phyloP scores from a whole-genome alignment of 2,329 filamentous ascomycete species.

The Laburnicola sp. region DNA sequence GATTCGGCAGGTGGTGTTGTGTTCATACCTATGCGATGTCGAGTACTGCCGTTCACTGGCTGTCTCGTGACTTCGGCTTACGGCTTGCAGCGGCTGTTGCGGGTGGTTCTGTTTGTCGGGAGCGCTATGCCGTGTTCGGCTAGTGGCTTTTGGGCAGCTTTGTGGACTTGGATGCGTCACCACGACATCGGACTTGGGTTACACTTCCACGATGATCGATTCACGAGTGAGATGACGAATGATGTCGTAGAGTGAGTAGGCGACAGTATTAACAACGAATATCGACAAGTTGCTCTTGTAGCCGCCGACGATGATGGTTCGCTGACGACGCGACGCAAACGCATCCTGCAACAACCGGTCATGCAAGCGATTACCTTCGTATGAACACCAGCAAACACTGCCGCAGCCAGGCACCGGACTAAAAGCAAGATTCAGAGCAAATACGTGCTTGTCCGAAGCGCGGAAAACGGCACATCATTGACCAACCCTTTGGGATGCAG shows the following conservation, averaged over 20 bases:
- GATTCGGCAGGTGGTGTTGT: neutral
- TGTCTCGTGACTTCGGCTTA: conserved; percentile 12
- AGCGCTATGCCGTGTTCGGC: neutral
- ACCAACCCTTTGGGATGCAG: no score
- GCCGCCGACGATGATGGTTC: no score
- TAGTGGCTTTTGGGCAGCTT: neutral
- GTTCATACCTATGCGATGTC: neutral
- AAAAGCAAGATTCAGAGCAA: no score
- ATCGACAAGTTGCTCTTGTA: no score
- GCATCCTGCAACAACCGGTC: conserved; percentile 4
- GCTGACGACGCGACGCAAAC: no score
- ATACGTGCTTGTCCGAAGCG: neutral
- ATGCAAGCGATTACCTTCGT: no score
- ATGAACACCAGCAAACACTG: neutral
- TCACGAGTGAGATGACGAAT: neutral
- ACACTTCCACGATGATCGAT: neutral
- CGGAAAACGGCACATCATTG: neutral
- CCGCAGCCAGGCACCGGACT: neutral
- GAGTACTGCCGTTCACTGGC: neutral
- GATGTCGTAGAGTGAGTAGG: no score
- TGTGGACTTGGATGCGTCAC: neutral
- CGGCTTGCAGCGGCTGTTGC: conserved; percentile 14
- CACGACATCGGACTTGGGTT: neutral
- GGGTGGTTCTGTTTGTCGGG: neutral
- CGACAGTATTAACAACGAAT: no score